Percentiles rank a stretch among this genome's conserved stretches.
Conservation (phyloP, 495 filamentous ascomycete species). For the Penicillium cinerascens region DNA sequence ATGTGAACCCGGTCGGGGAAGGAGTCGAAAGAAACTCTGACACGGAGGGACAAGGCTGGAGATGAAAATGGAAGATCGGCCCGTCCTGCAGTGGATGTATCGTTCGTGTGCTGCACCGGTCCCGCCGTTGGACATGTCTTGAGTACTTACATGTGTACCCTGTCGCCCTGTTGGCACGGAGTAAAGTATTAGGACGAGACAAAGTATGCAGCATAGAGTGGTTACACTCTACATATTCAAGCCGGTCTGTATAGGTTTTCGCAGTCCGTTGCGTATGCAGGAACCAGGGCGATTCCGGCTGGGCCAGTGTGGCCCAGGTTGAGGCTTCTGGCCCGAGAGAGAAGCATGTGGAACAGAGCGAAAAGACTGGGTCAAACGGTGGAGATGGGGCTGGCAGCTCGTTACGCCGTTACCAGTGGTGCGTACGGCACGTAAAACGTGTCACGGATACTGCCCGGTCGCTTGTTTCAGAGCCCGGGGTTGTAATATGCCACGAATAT, state of each 20-base stretch:
- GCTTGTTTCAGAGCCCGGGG: background rate
- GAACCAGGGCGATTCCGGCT: conserved; percentile 1
- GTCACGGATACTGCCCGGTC: background rate
- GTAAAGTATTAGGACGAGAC: background rate
- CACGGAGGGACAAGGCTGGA: background rate
- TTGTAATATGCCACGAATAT: background rate
- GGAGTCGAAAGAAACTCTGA: background rate
- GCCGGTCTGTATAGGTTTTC: conserved; percentile 1
- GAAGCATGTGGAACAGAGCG: conserved; percentile 19
- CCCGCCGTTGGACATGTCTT: background rate
- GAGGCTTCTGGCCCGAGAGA: conserved; percentile 20
- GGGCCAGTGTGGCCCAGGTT: conserved; percentile 11
- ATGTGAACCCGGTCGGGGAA: background rate
- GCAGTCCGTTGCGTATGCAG: conserved; percentile 13
- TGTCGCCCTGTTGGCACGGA: background rate
- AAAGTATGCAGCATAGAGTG: background rate
- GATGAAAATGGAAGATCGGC: conserved; percentile 4
- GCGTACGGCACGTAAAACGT: conserved; percentile 1
- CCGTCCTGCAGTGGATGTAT: conserved; percentile 17
- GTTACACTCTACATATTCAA: background rate
- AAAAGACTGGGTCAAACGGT: conserved; percentile 19
- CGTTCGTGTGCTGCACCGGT: conserved; percentile 20
- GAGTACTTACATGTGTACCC: background rate
- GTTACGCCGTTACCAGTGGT: conserved; percentile 13
- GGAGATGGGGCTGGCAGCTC: conserved; percentile 15